Evolutionary conservation across 495 filamentous ascomycete genomes (phyloP).

Genomic region (Podospora pseudoanserina): DNA sequence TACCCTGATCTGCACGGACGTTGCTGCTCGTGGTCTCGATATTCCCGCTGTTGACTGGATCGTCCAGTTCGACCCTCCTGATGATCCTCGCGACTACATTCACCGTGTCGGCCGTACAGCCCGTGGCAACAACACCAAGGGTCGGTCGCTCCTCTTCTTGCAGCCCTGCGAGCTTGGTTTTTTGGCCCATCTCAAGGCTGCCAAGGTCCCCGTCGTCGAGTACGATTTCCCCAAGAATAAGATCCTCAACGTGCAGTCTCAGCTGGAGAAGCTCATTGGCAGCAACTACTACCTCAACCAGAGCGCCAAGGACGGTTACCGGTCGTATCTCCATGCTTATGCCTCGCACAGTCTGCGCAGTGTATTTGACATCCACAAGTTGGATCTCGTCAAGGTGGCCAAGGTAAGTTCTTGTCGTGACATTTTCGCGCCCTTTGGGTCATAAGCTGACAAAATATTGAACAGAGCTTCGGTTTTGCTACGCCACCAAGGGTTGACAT

Average conservation of each 20-base stretch:
- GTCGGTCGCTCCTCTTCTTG: conserved; percentile 82
- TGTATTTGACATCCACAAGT: conserved; percentile 89
- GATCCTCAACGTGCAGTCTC: conserved; percentile 90
- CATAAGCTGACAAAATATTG: conserved; percentile 7
- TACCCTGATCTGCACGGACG: conserved; percentile 92
- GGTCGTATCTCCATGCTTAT: conserved; percentile 90
- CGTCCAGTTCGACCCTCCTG: conserved; percentile 89
- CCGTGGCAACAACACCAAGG: conserved; percentile 77
- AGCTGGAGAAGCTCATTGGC: conserved; percentile 87
- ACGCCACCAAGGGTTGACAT: conserved; percentile 91
- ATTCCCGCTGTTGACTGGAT: conserved; percentile 95
- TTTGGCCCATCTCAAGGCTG: conserved; percentile 85
- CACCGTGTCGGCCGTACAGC: conserved; percentile 96
- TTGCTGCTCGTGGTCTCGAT: conserved; percentile 90
- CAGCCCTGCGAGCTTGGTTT: conserved; percentile 92
- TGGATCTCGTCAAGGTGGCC: conserved; percentile 89
- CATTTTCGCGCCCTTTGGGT: not conserved
- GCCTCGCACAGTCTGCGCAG: conserved; percentile 84
- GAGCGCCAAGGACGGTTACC: conserved; percentile 63
- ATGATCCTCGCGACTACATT: conserved; percentile 90
- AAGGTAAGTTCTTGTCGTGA: conserved; percentile 42
- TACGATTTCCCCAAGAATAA: conserved; percentile 92
- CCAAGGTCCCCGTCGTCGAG: conserved; percentile 88
- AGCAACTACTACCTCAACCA: conserved; percentile 97
- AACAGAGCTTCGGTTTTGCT: conserved; percentile 75